Evolutionary conservation across 306 rosid genomes (phyloP), one percentile per base, ranked within the genome.

Genomic region (Quercus cerris): DNA sequence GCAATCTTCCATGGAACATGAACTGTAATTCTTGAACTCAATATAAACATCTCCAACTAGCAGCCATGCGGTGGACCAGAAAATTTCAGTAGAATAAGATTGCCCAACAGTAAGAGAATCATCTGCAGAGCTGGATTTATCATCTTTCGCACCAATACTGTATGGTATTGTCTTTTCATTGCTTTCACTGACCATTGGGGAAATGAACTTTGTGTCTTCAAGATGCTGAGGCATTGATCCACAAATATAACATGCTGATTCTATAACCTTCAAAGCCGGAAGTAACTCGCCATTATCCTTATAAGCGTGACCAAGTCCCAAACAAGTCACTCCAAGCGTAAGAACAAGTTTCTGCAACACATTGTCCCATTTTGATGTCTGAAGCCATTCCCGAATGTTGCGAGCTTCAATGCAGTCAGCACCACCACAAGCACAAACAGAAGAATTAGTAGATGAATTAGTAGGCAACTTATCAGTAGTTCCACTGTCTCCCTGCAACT

Each of bases 161-260:
- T 61, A 73, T 83, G 81, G 81, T 72, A 78, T 79, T 46, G 83
- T 18, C 72, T 80, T 88, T 66, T 59, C 85, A 81, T 77, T 86
- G 73, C 82, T 77, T 73, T 87, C 81, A 67, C 57, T 62, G 69
- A 75, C 85, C 95, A 94, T 87, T 51, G 98, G 93, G 71, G 98
- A 94, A 81, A 94, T 88, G 83, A 93, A 93, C 41, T 78, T 84
- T 11, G 97, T 85, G 70, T 94, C 97, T 81, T 87, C 93, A 77
- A 93, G 92, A 88, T 93, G 93, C 71, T 88, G 84, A 79, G 99
- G 99, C 97, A 94, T 94, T 80, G 99, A 94, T 84, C 97, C 99
- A 84, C 91, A 94, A 56, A 91, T 89, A 85, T 94, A 91, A 75
- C 92, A 94, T 2, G 97, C 97, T 81, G 93, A 87, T 83, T 91